These are phyloP conservation scores for Tulasnella sp. DNA, from an alignment of 768 basidiomycete genomes.

Conservation along the genomic window DNA sequence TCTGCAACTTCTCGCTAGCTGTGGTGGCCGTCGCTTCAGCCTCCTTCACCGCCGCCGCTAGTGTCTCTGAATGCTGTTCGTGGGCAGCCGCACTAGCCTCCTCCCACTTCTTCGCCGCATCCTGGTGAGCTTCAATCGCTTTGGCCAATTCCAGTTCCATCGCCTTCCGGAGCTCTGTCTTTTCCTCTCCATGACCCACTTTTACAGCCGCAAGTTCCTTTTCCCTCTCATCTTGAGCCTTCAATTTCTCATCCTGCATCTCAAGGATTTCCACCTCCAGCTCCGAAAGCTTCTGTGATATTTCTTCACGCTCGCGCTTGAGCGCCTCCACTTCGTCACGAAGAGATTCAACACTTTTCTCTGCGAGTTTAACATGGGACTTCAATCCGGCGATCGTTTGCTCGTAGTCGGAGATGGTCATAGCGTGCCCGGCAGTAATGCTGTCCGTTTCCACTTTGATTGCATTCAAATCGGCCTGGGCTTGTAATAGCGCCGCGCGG, in stretches of 20 bases:
- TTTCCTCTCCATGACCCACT: conserved; percentile 15
- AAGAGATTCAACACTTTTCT: conserved; percentile 29
- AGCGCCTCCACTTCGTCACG: conserved; percentile 40
- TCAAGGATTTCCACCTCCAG: conserved; percentile 74
- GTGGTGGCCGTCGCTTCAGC: conserved; percentile 25
- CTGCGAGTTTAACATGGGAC: conserved; percentile 13
- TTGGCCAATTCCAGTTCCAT: conserved; percentile 45
- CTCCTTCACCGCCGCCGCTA: conserved; percentile 38
- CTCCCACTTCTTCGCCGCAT: conserved; percentile 41
- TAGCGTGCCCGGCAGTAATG: conserved; percentile 37
- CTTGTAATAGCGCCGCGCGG: conserved; percentile 51
- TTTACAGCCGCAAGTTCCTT: conserved; percentile 37
- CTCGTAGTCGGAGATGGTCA: conserved; percentile 15
- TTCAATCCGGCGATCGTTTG: conserved; percentile 15
- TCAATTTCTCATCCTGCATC: conserved; percentile 57
- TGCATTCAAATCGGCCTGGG: conserved; percentile 48
- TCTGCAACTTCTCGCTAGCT: conserved; percentile 28
- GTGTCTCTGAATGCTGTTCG: conserved; percentile 37
- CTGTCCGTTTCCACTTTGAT: conserved; percentile 41
- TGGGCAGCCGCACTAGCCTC: conserved; percentile 36
- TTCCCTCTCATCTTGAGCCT: conserved; percentile 46
- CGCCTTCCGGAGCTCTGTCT: background rate
- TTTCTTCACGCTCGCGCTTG: conserved; percentile 58
- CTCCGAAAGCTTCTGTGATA: conserved; percentile 59
- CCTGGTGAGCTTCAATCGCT: conserved; percentile 37